Conservation (phyloP, 257 asterid genomes). For the Rhazya stricta region DNA sequence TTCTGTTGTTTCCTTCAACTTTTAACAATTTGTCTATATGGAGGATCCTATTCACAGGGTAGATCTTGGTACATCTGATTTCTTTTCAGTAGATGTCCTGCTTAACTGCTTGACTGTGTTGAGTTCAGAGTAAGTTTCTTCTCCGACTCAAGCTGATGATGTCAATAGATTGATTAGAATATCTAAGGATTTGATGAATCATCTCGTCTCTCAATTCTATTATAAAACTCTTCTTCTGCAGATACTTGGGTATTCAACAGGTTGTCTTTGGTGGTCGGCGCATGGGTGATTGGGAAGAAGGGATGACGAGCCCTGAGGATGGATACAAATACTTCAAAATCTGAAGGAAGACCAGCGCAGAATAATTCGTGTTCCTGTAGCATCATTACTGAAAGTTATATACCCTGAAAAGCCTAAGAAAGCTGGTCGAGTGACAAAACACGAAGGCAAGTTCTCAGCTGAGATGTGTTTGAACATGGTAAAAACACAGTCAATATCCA, state of each 20-base stretch:
- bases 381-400: background rate
- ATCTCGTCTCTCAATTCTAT: background rate
- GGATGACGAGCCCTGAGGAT: conserved; percentile 68
- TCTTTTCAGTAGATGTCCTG: conserved; percentile 81
- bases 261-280: conserved; percentile 82
- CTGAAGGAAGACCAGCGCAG: conserved; percentile 23
- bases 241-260: conserved; percentile 88
- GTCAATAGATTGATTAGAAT: background rate
- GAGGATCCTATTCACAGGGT: conserved; percentile 58
- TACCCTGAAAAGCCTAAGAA: background rate
- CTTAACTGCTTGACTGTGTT: conserved; percentile 89
- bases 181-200: background rate
- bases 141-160: background rate
- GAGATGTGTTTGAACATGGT: background rate
- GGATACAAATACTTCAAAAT: conserved; percentile 90
- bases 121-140: conserved; percentile 81
- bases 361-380: background rate
- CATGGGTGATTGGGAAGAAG: conserved; percentile 97
- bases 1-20: background rate
- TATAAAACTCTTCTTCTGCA: conserved; percentile 23
- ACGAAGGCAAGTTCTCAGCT: background rate
- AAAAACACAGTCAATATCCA: background rate
- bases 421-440: background rate
- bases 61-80: conserved; percentile 91
- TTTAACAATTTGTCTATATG: background rate